These are phyloP conservation scores for Aspergillus sp. DNA, from an alignment of 2,329 filamentous ascomycete genomes.

Conservation along the genomic window DNA sequence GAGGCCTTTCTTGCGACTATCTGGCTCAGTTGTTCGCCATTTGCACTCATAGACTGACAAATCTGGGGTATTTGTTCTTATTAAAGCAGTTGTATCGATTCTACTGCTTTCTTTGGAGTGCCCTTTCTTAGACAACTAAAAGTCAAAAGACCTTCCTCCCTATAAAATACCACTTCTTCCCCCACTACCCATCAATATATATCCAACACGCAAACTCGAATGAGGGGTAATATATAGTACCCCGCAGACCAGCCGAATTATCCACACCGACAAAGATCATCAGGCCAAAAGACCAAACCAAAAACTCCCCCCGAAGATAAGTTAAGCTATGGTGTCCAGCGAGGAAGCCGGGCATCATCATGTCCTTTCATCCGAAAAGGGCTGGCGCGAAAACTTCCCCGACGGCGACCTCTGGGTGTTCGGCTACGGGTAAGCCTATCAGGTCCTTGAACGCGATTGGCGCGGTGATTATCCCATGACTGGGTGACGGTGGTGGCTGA, in stretches of 20 bases:
- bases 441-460: neutral
- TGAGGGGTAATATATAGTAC: too few species aligned
- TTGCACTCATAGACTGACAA: neutral
- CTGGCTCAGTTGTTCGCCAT: neutral
- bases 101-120: neutral
- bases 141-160: too few species aligned
- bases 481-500: slow-evolving; percentile 12
- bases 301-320: neutral
- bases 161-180: too few species aligned
- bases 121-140: neutral
- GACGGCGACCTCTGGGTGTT: slow-evolving; percentile 87
- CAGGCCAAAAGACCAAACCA: too few species aligned
- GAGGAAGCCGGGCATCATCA: neutral
- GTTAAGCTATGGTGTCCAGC: neutral
- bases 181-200: too few species aligned
- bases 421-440: slow-evolving; percentile 77
- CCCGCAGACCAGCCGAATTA: too few species aligned
- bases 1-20: neutral
- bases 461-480: neutral
- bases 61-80: neutral
- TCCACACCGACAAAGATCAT: too few species aligned
- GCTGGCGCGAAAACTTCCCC: slow-evolving; percentile 48
- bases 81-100: neutral
- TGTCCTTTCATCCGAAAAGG: slow-evolving; percentile 8
- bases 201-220: too few species aligned